Base-by-base conservation (phyloP, 441 rosid species). In the Populus hybrid region DNA sequence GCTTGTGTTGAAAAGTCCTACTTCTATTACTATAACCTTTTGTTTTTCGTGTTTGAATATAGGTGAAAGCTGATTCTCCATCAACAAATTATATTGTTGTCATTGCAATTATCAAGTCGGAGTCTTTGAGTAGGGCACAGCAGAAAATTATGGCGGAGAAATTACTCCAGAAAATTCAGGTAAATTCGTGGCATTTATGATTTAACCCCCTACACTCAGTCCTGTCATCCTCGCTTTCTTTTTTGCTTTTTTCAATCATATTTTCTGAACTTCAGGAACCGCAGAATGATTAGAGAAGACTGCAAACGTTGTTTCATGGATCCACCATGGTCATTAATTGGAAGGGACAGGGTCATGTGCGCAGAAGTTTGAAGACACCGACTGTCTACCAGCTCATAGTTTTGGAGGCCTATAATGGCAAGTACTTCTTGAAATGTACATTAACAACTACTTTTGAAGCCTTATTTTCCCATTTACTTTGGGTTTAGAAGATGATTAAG, bases 21-120 rank as follows among this genome's bases (percentile, higher is more conserved):
- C 26, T 24, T 24, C 38, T 59, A 14, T 59, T 73, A 57, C 42
- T 23, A 2, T 1, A 67, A 3, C 3, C 9, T 10, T 21, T 36
- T 59, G 34, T 28, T 42, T 36, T 40, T 70, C 57, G 12, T 72
- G 32, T 34, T 30, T n/a, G 34, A 75, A 76, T 77, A 30, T 76
- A 90, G 93, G 93, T 90, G 81, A 89, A 90, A 65, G 94, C 94
- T 0, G 83, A 83, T 38, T 81, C 91, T 83, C 95, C 97, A 24
- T 90, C 93, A 72, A 84, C 88, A 10, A 10, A 80, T 89, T 34
- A 88, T 91, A 81, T 90, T 38, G 93, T 89, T 82, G 79, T 90
- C 11, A 92, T 91, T 72, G 97, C 98, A 6, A 88, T 94, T 59
- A 87, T 89, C 90, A 92, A 94, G 81, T 90, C 98, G 0, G 98